Evolutionary conservation across 2,329 filamentous ascomycete species (phyloP).

Genomic region (Bipolaris sorokiniana): DNA sequence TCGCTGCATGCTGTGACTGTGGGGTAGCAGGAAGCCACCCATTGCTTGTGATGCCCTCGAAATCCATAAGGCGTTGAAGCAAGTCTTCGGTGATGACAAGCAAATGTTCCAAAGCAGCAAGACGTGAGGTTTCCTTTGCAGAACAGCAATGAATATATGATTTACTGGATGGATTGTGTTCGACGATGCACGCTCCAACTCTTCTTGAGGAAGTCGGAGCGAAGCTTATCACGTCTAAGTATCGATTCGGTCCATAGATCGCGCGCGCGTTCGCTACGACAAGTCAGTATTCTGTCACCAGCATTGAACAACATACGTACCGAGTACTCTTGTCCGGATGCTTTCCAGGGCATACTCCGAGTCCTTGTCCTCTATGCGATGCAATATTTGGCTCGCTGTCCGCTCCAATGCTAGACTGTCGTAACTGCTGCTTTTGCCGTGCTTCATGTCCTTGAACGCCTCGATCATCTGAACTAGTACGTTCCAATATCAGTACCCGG

Average conservation of each 20-base stretch:
- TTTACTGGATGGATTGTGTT: slow-evolving; percentile 45
- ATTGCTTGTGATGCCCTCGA: slow-evolving; percentile 42
- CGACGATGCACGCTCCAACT: slow-evolving; percentile 46
- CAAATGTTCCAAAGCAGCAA: slow-evolving; percentile 42
- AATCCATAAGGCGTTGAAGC: slow-evolving; percentile 40
- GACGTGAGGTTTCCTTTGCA: slow-evolving; percentile 40
- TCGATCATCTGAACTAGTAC: slow-evolving; percentile 39
- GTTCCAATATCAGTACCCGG: slow-evolving; percentile 17
- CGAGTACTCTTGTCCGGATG: slow-evolving; percentile 41
- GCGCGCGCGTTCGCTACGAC: slow-evolving; percentile 41
- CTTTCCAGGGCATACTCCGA: slow-evolving; percentile 44
- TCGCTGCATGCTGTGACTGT: slow-evolving; percentile 41
- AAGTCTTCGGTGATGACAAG: slow-evolving; percentile 48
- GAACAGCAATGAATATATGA: slow-evolving; percentile 45
- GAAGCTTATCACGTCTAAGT: slow-evolving; percentile 47
- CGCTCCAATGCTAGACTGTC: slow-evolving; percentile 38
- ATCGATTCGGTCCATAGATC: slow-evolving; percentile 45
- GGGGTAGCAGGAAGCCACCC: slow-evolving; percentile 47
- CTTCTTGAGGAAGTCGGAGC: slow-evolving; percentile 41
- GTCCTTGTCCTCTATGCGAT: slow-evolving; percentile 44
- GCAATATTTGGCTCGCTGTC: slow-evolving; percentile 41
- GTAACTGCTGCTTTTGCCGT: slow-evolving; percentile 39
- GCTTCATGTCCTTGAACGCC: slow-evolving; percentile 44
- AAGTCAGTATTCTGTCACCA: not conserved
- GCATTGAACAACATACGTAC: slow-evolving; percentile 17